Base-by-base conservation (phyloP, 129 eudicot species). In the Logfia minima region DNA sequence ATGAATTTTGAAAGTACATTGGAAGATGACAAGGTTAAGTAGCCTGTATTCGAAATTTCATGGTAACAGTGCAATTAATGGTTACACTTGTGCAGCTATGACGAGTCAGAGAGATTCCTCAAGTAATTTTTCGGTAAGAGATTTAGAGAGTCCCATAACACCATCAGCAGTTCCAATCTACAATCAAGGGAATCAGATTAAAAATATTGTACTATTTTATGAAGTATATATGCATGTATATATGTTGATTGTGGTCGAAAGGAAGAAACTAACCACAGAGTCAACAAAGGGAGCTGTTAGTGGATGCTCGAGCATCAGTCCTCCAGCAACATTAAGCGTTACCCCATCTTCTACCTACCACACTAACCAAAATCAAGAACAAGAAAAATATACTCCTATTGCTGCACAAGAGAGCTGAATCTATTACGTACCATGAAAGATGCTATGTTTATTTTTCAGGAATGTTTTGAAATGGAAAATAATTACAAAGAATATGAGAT, bases 261-360 rank as follows among this genome's bases (percentile, higher is more conserved):
- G 75, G 52, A 62, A 48, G 55, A 52, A 69, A 85, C 90, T 72
- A n/a, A 94, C 98, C 97, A 91, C 90, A 18, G 92, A 82, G 73
- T 94, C 92, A 78, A 94, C 90, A 31, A 85, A 89, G 10, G 97
- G 97, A 75, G 86, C 78, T 4, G 88, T 83, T 77, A 94, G 82
- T 28, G 97, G 98, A 86, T 94, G 98, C 79, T 94, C 98, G 65
- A 94, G 91, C 87, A 89, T 90, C 83, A 94, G 81, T 66, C 96
- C 98, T 28, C 98, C 98, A 76, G 98, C 96, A 61, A 94, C 98
- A 72, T 89, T 85, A 48, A 94, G 85, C 35, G 83, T 75, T 59
- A 86, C 85, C 56, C 88, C 98, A 56, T 94, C 97, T 41, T 91
- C 93, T 45, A 94, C 87, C 98, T 91, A 77, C 41, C 62, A 72